Evolutionary conservation across 768 basidiomycete species (phyloP).

Genomic region (Artomyces pyxidatus): DNA sequence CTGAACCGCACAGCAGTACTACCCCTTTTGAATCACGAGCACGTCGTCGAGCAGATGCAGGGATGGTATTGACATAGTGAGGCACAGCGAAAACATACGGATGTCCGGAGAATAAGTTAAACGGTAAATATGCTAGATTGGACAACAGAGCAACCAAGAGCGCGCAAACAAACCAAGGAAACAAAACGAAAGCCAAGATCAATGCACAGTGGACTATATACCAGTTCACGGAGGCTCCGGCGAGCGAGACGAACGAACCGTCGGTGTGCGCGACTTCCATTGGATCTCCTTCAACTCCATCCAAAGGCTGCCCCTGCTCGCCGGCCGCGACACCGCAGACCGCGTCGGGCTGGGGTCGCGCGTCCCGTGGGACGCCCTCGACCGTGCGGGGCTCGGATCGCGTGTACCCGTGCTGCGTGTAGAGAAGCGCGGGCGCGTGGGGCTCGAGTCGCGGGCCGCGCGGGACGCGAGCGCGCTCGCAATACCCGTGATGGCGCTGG

Average conservation of each 20-base stretch:
- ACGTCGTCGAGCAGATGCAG: no score
- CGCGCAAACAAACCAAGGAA: background rate
- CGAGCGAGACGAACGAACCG: background rate
- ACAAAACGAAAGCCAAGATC: background rate
- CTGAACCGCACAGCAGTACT: no score
- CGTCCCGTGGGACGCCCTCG: constrained; percentile 21
- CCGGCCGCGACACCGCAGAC: constrained; percentile 16
- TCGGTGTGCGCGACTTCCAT: constrained; percentile 8
- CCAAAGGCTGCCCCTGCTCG: constrained; percentile 13
- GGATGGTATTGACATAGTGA: no score
- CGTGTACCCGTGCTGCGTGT: constrained; percentile 25
- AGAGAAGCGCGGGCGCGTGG: constrained; percentile 28
- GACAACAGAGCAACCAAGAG: no score
- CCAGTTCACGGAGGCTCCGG: constrained; percentile 1
- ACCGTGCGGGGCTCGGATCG: constrained; percentile 31
- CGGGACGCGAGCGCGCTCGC: constrained; percentile 2
- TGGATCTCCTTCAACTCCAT: constrained; percentile 14
- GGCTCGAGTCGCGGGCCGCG: constrained; percentile 8
- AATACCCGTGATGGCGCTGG: constrained; percentile 4
- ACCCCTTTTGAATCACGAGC: no score
- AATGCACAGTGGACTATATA: background rate
- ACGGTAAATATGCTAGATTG: no score
- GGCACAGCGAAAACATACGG: no score
- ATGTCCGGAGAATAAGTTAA: no score
- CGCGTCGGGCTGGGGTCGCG: constrained; percentile 13